These are phyloP conservation scores for Debaryomyces sp. DNA, from an alignment of 1,139 yeast genomes.

Conservation along the genomic window DNA sequence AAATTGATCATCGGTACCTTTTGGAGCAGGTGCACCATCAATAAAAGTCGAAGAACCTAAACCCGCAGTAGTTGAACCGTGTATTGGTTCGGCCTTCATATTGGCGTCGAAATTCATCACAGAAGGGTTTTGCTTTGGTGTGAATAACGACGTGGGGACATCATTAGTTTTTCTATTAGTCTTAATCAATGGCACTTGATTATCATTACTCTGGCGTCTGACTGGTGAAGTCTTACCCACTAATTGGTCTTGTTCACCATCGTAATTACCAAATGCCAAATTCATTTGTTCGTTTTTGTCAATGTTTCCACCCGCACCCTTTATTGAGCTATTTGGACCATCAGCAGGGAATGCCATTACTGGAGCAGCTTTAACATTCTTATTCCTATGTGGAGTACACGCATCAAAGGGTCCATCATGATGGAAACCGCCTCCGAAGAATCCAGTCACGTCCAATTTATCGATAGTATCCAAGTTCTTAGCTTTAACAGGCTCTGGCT, in stretches of 20 bases:
- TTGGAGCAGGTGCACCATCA: slow-evolving; percentile 95
- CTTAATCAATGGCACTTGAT: slow-evolving; percentile 14
- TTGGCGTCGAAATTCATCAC: slow-evolving; percentile 72
- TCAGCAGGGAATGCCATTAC: slow-evolving; percentile 94
- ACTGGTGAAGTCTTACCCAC: slow-evolving; percentile 28
- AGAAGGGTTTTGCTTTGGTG: slow-evolving; percentile 53
- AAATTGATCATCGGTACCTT: slow-evolving; percentile 27
- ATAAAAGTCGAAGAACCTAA: slow-evolving; percentile 89
- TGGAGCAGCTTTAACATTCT: slow-evolving; percentile 79
- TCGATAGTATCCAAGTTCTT: slow-evolving; percentile 89
- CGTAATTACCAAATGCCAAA: slow-evolving; percentile 60
- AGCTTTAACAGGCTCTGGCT: slow-evolving; percentile 47
- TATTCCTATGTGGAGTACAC: slow-evolving; percentile 94
- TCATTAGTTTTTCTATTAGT: slow-evolving; percentile 19
- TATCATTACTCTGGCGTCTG: slow-evolving; percentile 18
- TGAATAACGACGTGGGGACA: slow-evolving; percentile 24
- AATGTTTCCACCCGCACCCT: slow-evolving; percentile 55
- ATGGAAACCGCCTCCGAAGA: slow-evolving; percentile 94
- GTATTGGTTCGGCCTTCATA: slow-evolving; percentile 69
- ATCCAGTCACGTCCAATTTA: slow-evolving; percentile 91
- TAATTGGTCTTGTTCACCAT: slow-evolving; percentile 39
- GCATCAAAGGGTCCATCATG: slow-evolving; percentile 99
- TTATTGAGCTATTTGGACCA: slow-evolving; percentile 89
- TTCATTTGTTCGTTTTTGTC: slow-evolving; percentile 59
- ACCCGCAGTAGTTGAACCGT: slow-evolving; percentile 85